Evolutionary conservation across 768 basidiomycete genomes (phyloP).

Genomic region (Chalciporus sphaerocephalus): DNA sequence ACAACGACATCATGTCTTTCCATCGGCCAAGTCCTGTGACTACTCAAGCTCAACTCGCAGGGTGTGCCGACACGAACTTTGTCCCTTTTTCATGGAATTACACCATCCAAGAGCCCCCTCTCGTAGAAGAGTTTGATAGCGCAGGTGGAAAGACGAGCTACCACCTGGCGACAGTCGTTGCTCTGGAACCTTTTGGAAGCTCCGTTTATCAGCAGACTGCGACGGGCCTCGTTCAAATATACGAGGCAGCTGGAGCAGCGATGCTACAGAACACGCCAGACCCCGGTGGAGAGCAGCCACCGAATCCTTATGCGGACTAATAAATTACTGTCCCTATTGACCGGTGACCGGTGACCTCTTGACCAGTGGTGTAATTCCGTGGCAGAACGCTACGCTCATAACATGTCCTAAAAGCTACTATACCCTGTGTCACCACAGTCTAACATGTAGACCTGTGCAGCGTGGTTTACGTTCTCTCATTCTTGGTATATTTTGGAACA

Average conservation of each 20-base stretch:
- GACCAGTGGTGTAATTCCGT: too few species aligned
- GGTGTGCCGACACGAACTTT: constrained; percentile 1
- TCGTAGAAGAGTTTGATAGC: constrained; percentile 3
- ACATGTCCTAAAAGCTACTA: too few species aligned
- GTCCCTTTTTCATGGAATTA: constrained; percentile 10
- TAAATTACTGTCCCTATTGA: too few species aligned
- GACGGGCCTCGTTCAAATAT: constrained; percentile 4
- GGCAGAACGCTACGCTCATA: too few species aligned
- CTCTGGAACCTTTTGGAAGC: not conserved
- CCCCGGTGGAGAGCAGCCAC: not conserved
- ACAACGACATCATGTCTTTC: constrained; percentile 5
- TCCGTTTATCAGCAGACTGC: not conserved
- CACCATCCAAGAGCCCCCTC: not conserved
- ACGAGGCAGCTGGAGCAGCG: constrained; percentile 1
- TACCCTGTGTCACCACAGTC: too few species aligned
- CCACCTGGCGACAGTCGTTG: not conserved
- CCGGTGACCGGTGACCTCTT: too few species aligned
- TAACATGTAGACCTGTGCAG: too few species aligned
- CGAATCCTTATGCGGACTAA: not conserved
- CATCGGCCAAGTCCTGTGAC: not conserved
- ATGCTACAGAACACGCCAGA: not conserved
- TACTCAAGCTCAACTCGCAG: constrained; percentile 6
- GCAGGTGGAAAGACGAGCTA: constrained; percentile 7
- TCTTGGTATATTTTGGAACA: too few species aligned
- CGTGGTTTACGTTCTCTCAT: too few species aligned